A percentile compares a stretch with the other conserved stretches of the same genome.
Conservation (phyloP, 225 moss, liverwort and hornwort species). For the Ulota crispa region DNA sequence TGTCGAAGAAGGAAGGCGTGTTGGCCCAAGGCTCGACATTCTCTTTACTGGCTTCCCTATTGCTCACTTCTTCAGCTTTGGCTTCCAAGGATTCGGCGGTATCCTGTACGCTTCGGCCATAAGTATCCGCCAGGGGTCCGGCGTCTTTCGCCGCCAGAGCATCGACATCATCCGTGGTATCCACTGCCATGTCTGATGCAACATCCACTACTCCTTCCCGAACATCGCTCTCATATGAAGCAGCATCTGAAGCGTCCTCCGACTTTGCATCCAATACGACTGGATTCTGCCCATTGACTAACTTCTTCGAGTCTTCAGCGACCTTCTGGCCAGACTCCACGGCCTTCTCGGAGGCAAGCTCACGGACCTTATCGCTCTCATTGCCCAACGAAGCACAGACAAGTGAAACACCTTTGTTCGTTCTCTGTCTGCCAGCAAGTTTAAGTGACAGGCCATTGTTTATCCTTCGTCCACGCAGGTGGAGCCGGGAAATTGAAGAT, state of each 20-base stretch:
- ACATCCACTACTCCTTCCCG: conserved; percentile 45
- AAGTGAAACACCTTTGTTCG: not conserved
- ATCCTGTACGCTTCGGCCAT: conserved; percentile 40
- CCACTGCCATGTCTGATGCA: conserved; percentile 59
- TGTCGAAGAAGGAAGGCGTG: not conserved
- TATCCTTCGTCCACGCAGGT: conserved; percentile 23
- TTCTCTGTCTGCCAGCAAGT: conserved; percentile 24
- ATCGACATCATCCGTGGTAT: conserved; percentile 32
- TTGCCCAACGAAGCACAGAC: conserved; percentile 39
- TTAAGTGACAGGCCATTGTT: conserved; percentile 29
- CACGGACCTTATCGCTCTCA: conserved; percentile 45
- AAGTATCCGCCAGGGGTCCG: conserved; percentile 30
- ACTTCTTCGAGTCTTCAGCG: conserved; percentile 23
- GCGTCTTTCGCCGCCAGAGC: conserved; percentile 47
- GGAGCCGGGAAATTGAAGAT: conserved; percentile 46
- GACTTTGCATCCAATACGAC: conserved; percentile 36
- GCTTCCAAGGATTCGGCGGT: conserved; percentile 35
- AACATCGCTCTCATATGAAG: conserved; percentile 29
- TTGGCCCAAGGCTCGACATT: not conserved
- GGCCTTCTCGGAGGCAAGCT: conserved; percentile 53
- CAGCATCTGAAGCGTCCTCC: conserved; percentile 46
- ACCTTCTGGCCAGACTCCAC: conserved; percentile 41
- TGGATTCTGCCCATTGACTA: conserved; percentile 35
- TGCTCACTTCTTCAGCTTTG: conserved; percentile 43
- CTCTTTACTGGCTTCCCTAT: conserved; percentile 40